A percentile compares a stretch with the other conserved stretches of the same genome.
These are phyloP conservation scores for Leccinum longicurvipes DNA, from an alignment of 768 basidiomycete genomes.

Conservation along the genomic window DNA sequence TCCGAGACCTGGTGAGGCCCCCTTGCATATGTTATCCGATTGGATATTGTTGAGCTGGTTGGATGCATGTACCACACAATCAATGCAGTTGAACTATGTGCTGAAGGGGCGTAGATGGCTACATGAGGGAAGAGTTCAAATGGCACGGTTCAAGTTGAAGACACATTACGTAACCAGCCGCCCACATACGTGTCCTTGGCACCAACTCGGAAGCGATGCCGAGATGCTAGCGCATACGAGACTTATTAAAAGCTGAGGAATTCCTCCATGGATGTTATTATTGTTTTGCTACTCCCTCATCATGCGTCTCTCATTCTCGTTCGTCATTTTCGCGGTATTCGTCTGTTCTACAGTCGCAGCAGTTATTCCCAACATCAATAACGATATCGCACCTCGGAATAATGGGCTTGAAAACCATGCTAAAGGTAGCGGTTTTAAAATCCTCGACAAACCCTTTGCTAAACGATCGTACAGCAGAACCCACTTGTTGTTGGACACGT, in stretches of 20 bases:
- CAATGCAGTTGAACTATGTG: neutral
- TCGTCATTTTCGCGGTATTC: neutral
- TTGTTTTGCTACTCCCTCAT: neutral
- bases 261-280: neutral
- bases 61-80: neutral
- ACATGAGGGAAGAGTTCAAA: neutral
- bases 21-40: too few species aligned
- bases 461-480: neutral
- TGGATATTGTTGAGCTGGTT: neutral
- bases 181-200: neutral
- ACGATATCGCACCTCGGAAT: too few species aligned
- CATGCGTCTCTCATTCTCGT: neutral
- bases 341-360: neutral
- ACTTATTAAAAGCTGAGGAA: neutral
- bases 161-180: neutral
- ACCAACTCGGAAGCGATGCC: neutral
- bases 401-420: neutral
- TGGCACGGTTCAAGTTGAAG: too few species aligned
- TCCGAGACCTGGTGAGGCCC: neutral
- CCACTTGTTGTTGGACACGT: neutral
- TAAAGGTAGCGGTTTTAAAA: neutral
- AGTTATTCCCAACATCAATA: neutral
- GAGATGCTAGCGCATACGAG: neutral
- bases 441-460: neutral
- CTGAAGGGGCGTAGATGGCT: neutral